phyloP scores from a whole-genome alignment of 306 rosid species.

The Citrullus amarus region DNA sequence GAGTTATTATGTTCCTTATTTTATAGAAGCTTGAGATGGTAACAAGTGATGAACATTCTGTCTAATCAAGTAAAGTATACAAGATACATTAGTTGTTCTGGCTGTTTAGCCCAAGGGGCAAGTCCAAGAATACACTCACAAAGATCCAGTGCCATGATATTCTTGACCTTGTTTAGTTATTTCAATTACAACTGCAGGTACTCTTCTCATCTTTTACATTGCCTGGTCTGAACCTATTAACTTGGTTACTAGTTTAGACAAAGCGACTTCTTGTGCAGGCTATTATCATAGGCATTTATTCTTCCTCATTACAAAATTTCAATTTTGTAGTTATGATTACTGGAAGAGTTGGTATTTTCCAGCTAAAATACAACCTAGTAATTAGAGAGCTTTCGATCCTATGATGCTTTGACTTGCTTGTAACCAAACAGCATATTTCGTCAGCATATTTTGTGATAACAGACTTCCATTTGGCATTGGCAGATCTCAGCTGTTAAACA shows the following conservation, averaged over 20 bases:
- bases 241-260: not conserved
- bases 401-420: not conserved
- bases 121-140: not conserved
- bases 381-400: not conserved
- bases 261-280: not conserved
- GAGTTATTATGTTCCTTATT: not conserved
- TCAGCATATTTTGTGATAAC: not conserved
- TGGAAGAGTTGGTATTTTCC: not conserved
- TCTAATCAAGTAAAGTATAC: not conserved
- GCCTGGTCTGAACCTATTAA: not conserved
- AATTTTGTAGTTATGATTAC: not conserved
- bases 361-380: not conserved
- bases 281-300: not conserved
- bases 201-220: not conserved
- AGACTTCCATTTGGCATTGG: slow-evolving; percentile 20
- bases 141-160: not conserved
- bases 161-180: not conserved
- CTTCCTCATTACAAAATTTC: not conserved
- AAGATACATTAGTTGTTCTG: not conserved
- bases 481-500: slow-evolving; percentile 67
- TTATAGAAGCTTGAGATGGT: not conserved
- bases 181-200: not conserved
- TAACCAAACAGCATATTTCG: not conserved
- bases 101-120: not conserved
- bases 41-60: not conserved